These are phyloP conservation scores for Phialophora verrucosa DNA, from an alignment of 2,329 filamentous ascomycete species.

Conservation along the genomic window DNA sequence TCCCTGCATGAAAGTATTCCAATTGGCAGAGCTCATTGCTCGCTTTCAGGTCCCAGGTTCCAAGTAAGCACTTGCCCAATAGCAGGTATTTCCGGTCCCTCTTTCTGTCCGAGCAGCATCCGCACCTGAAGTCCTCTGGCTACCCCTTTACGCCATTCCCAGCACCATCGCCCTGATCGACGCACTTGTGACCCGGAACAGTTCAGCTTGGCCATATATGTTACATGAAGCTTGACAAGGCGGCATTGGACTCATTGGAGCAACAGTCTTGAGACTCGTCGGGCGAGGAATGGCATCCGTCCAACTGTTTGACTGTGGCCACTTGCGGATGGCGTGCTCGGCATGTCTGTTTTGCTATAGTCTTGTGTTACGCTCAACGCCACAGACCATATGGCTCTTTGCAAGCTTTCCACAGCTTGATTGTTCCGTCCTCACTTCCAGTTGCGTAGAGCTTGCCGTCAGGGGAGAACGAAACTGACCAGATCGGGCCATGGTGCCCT, in stretches of 20 bases:
- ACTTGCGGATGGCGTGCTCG: neutral
- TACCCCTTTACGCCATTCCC: constrained; percentile 9
- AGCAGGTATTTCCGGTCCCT: constrained; percentile 6
- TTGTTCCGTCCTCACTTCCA: constrained; percentile 94
- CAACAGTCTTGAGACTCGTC: neutral
- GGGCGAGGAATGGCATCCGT: neutral
- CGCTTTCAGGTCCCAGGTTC: constrained; percentile 1
- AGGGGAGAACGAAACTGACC: constrained; percentile 92
- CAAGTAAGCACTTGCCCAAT: constrained; percentile 11
- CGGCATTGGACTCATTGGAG: neutral
- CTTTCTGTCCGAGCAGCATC: constrained; percentile 8
- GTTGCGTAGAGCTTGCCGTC: constrained; percentile 97
- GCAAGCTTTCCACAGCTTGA: constrained; percentile 83
- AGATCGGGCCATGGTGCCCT: constrained; percentile 95
- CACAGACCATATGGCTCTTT: constrained; percentile 69
- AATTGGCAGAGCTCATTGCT: constrained; percentile 7
- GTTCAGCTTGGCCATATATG: constrained; percentile 1
- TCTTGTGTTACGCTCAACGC: constrained; percentile 51
- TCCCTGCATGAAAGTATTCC: constrained; percentile 17
- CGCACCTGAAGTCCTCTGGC: neutral
- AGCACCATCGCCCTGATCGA: neutral
- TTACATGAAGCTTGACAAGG: neutral
- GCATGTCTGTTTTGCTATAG: neutral
- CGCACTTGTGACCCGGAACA: constrained; percentile 9
- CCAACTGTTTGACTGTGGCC: neutral